These are phyloP conservation scores for Rhodosporidiobolus odoratus DNA, from an alignment of 768 basidiomycete species.

Conservation along the genomic window DNA sequence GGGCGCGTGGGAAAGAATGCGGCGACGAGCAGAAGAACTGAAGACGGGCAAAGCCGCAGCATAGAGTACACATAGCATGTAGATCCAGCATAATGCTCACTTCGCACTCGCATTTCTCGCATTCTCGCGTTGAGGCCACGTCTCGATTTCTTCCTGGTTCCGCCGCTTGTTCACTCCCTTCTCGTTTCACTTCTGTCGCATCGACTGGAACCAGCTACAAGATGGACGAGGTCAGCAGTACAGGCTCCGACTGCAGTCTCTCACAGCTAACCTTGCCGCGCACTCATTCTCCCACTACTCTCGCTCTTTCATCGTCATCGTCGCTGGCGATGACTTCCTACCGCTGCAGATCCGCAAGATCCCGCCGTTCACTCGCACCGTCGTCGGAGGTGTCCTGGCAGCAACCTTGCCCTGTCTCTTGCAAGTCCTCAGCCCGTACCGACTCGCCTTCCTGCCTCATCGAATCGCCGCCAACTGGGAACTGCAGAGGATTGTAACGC, in stretches of 20 bases:
- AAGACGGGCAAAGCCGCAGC: neutral
- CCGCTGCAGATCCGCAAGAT: constrained; percentile 62
- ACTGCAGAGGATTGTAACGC: constrained; percentile 54
- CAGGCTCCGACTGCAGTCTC: neutral
- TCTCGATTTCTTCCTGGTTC: neutral
- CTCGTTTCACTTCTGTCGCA: neutral
- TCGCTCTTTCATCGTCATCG: neutral
- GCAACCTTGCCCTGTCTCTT: constrained; percentile 60
- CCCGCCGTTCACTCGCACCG: constrained; percentile 71
- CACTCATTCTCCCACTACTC: neutral
- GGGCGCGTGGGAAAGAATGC: constrained; percentile 17
- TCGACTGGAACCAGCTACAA: neutral
- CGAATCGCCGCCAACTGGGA: constrained; percentile 52
- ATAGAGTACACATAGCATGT: neutral
- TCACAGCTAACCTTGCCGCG: neutral
- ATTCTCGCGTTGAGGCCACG: neutral
- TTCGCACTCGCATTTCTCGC: constrained; percentile 1
- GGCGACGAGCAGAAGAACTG: constrained; percentile 41
- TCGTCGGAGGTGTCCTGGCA: constrained; percentile 59
- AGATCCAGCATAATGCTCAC: neutral
- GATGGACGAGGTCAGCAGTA: constrained; percentile 1
- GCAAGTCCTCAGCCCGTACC: constrained; percentile 55
- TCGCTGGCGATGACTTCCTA: neutral
- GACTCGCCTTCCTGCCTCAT: constrained; percentile 55
- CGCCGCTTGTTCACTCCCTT: neutral